Conservation (phyloP, 2,329 filamentous ascomycete species). For the Clonostachys sp. region DNA sequence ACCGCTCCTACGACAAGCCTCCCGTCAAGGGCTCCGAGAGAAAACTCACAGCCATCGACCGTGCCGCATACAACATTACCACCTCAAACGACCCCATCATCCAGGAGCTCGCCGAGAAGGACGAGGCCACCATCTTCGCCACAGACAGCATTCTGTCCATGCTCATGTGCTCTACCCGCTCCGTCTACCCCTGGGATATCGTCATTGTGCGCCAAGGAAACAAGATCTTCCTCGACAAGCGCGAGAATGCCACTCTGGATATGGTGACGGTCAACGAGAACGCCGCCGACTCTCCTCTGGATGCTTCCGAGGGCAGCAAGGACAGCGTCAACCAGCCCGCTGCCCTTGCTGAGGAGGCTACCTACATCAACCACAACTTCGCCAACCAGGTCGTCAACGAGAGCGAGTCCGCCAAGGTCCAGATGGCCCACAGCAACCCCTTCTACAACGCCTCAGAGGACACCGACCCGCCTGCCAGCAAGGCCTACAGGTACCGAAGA, state of each 20-base stretch:
- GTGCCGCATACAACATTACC: conserved; percentile 96
- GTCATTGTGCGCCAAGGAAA: conserved; percentile 88
- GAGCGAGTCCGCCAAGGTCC: conserved; percentile 70
- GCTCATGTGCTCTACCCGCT: conserved; percentile 97
- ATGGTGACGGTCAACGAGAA: conserved; percentile 99
- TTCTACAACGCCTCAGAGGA: conserved; percentile 96
- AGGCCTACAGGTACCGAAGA: conserved; percentile 96
- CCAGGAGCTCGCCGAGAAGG: conserved; percentile 92
- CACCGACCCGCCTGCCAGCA: conserved; percentile 88
- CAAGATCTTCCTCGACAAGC: conserved; percentile 99
- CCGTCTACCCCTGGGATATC: conserved; percentile 97
- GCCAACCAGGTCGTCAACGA: conserved; percentile 91
- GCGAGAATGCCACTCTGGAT: conserved; percentile 88
- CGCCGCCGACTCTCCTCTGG: conserved; percentile 88
- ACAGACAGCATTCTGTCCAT: conserved; percentile 97
- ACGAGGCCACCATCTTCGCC: conserved; percentile 94
- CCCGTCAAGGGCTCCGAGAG: conserved; percentile 85
- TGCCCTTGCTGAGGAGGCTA: conserved; percentile 92
- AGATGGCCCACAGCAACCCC: conserved; percentile 86
- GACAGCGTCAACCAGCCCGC: conserved; percentile 92
- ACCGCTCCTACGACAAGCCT: conserved; percentile 90
- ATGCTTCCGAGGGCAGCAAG: conserved; percentile 87
- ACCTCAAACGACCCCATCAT: conserved; percentile 95
- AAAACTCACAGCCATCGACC: conserved; percentile 84
- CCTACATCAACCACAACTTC: conserved; percentile 99